Percentiles rank a stretch among this genome's conserved stretches.
These are phyloP conservation scores for Glycyrrhiza uralensis DNA, from an alignment of 306 rosid species.

Conservation along the genomic window DNA sequence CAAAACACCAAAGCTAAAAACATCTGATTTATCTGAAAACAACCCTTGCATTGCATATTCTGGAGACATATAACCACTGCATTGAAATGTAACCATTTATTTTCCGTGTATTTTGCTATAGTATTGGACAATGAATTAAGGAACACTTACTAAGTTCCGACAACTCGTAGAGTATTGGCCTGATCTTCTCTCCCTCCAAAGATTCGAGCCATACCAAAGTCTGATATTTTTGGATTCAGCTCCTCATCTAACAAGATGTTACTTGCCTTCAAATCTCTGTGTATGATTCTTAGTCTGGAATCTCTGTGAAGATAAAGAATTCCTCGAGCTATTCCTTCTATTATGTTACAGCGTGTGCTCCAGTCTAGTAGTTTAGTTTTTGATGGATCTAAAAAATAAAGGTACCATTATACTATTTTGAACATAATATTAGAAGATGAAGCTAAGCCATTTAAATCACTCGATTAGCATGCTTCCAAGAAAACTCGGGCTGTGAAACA, in stretches of 20 bases:
- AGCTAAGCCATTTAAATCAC: background rate
- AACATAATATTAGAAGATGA: background rate
- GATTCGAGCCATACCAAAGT: slow-evolving; percentile 39
- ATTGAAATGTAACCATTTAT: background rate
- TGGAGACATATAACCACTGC: slow-evolving; percentile 33
- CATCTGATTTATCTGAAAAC: slow-evolving; percentile 32
- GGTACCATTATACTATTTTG: background rate
- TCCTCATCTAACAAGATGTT: slow-evolving; percentile 24
- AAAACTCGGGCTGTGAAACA: background rate
- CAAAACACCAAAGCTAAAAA: slow-evolving; percentile 36
- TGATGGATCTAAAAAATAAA: background rate
- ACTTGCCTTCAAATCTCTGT: slow-evolving; percentile 30
- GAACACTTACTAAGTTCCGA: background rate
- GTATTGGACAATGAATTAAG: background rate
- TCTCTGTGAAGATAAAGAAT: slow-evolving; percentile 31
- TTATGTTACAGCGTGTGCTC: slow-evolving; percentile 7
- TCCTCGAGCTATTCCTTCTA: slow-evolving; percentile 33
- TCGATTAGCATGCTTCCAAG: background rate
- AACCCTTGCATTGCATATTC: slow-evolving; percentile 32
- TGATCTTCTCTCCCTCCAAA: slow-evolving; percentile 22
- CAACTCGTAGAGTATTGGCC: background rate
- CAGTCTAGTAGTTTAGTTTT: slow-evolving; percentile 10
- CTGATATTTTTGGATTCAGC: slow-evolving; percentile 29
- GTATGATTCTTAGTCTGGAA: slow-evolving; percentile 27
- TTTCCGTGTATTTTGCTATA: background rate